A percentile compares a stretch with the other conserved stretches of the same genome.
These are phyloP conservation scores for Zelopaecilomyces penicillatus DNA, from an alignment of 2,329 filamentous ascomycete genomes.

Conservation along the genomic window DNA sequence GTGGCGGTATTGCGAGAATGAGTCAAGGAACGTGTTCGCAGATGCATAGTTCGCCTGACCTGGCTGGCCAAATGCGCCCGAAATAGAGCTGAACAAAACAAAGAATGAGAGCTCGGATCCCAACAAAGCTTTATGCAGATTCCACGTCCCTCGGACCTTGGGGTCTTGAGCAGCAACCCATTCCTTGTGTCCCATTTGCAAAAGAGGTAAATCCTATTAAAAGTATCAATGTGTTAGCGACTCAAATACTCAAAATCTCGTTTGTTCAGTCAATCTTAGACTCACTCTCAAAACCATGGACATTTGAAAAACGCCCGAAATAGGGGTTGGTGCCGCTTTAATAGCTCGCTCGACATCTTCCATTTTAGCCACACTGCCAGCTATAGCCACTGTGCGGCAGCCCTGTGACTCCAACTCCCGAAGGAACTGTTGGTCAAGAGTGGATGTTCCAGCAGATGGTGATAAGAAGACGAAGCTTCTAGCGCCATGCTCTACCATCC, in stretches of 20 bases:
- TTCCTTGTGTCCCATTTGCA: constrained; percentile 1
- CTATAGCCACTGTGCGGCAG: background rate
- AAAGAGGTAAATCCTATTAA: too few relatives aligned
- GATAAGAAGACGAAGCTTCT: constrained; percentile 7
- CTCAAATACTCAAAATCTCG: too few relatives aligned
- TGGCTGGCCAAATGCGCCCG: constrained; percentile 17
- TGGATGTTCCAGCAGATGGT: constrained; percentile 3
- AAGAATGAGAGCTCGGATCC: constrained; percentile 21
- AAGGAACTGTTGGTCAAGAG: constrained; percentile 2
- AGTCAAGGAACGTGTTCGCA: constrained; percentile 24
- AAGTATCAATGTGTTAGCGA: too few relatives aligned
- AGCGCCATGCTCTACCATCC: constrained; percentile 16
- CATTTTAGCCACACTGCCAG: constrained; percentile 5
- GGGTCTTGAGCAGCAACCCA: constrained; percentile 7
- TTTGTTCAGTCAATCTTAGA: too few relatives aligned
- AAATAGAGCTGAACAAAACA: constrained; percentile 19
- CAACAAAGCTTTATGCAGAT: constrained; percentile 10
- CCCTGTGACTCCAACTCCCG: constrained; percentile 6
- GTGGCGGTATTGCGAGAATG: constrained; percentile 13
- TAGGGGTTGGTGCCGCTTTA: constrained; percentile 17
- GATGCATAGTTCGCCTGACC: constrained; percentile 23
- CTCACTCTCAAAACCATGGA: constrained; percentile 21
- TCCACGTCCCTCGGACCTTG: constrained; percentile 23
- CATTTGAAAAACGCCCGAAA: constrained; percentile 28
- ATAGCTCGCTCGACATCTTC: constrained; percentile 8